Evolutionary conservation across 2,329 filamentous ascomycete species (phyloP).

Genomic region (Ascochyta viciae-villosae): DNA sequence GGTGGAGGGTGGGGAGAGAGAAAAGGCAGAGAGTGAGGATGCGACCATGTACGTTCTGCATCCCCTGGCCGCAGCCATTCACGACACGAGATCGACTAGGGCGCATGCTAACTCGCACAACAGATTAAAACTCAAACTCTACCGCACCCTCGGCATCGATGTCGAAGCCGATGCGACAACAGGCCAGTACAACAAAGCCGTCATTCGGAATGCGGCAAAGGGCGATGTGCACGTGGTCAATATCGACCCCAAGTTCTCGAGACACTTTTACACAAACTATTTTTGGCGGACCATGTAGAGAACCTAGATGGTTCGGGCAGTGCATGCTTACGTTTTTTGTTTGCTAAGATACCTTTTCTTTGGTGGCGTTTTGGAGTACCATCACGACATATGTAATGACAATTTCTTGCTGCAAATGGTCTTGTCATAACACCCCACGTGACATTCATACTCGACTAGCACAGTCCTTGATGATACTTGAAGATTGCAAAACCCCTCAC

Average conservation of each 20-base stretch:
- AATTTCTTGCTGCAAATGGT: not conserved
- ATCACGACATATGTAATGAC: not conserved
- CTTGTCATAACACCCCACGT: not conserved
- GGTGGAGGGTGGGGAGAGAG: constrained; percentile 72
- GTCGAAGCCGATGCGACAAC: constrained; percentile 76
- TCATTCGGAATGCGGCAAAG: constrained; percentile 83
- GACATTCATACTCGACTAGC: no score
- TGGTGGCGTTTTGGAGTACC: not conserved
- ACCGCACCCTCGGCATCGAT: constrained; percentile 88
- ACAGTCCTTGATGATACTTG: not conserved
- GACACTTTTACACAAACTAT: constrained; percentile 93
- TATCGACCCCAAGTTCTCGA: constrained; percentile 89
- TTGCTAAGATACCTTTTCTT: not conserved
- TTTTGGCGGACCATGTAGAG: constrained; percentile 85
- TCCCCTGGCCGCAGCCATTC: no score
- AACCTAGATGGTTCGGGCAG: not conserved
- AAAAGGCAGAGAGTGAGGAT: constrained; percentile 57
- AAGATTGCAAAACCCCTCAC: not conserved
- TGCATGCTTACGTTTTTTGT: not conserved
- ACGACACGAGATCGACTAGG: no score
- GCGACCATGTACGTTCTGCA: constrained; percentile 53
- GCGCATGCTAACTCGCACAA: not conserved
- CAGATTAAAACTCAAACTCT: constrained; percentile 84
- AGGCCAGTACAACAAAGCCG: constrained; percentile 83
- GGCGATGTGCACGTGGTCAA: constrained; percentile 95